Evolutionary conservation across 2,329 filamentous ascomycete species (phyloP).

Genomic region (Bisporella sp.): DNA sequence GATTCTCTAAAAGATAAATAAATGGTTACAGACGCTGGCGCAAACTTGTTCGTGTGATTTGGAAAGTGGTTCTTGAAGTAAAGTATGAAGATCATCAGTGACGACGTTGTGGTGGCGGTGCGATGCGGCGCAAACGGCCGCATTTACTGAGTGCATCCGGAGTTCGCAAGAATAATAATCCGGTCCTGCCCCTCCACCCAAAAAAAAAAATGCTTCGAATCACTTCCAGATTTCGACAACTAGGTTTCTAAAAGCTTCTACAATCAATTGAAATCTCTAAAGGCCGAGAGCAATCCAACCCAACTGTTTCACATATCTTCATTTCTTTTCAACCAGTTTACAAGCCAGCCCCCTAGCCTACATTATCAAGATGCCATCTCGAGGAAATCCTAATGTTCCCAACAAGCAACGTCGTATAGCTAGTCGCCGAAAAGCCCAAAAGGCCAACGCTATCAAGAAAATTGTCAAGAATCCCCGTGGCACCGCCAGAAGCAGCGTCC

Average conservation of each 20-base stretch:
- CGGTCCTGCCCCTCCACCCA: no score
- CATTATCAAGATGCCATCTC: conserved; percentile 25
- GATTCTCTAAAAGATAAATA: not conserved
- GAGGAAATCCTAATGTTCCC: conserved; percentile 28
- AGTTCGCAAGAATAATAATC: no score
- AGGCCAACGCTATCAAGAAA: conserved; percentile 19
- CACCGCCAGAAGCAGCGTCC: conserved; percentile 21
- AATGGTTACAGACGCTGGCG: not conserved
- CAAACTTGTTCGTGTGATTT: not conserved
- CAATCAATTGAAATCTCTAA: no score
- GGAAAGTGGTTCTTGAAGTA: not conserved
- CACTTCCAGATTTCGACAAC: no score
- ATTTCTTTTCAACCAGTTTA: no score
- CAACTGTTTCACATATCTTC: no score
- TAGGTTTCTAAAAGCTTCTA: no score
- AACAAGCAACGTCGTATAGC: conserved; percentile 26
- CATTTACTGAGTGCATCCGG: no score
- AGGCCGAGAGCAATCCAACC: no score
- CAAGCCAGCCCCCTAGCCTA: not conserved
- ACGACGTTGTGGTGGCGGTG: not conserved
- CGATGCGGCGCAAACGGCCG: not conserved
- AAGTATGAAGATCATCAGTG: not conserved
- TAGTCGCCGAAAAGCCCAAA: conserved; percentile 25
- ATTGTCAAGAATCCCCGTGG: conserved; percentile 26
- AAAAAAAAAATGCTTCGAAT: no score